Base-by-base conservation (phyloP, 2,329 filamentous ascomycete species). In the Scedosporium apiospermum region DNA sequence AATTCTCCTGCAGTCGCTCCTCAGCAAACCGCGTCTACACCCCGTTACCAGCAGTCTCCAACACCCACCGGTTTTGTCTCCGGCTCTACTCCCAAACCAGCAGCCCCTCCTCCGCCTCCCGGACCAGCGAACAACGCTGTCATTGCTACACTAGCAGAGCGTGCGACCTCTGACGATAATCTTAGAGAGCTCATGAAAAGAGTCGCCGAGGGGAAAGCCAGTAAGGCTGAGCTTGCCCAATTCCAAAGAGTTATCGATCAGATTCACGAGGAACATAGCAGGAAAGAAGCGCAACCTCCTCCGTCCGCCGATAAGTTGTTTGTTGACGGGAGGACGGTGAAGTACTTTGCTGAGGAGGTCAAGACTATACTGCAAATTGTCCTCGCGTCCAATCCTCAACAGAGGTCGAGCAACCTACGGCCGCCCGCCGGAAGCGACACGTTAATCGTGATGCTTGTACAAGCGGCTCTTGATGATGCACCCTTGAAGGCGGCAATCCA, bases 181-280 rank as follows among this genome's bases (percentile, higher is more conserved):
- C 77, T 95, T 9, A 87, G 91, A 63, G 86, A 88, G 42, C 78
- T 95, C 0, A 95, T 95, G 90, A 91, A 91, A 71, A 85, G 90
- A 61, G 90, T 95, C 0, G 90, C 90, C 0, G 86, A 87, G 30
- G 90, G 90, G 1, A 82, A 88, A 67, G 90, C 90, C 0, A 85
- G 83, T 12, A 82, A 85, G 44, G 82, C 86, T 14, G 89, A 95
- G 71, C 76, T 95, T 12, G 85, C 85, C 57, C 84, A 87, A 65
- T 95, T 95, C 67, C 90, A 95, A 71, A 82, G 81, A 58, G 90
- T 95, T 51, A 95, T 95, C 65, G 88, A 92, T 68, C 86, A 91
- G 70, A 82, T 95, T 63, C 92, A 88, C 2, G 74, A 74, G 0
- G 82, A 86, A 64, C 82, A 82, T 67, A 81, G 80, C 67, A 78